A percentile compares a stretch with the other conserved stretches of the same genome.
phyloP scores from a whole-genome alignment of 2,329 filamentous ascomycete genomes.

The Microdochium nivale region DNA sequence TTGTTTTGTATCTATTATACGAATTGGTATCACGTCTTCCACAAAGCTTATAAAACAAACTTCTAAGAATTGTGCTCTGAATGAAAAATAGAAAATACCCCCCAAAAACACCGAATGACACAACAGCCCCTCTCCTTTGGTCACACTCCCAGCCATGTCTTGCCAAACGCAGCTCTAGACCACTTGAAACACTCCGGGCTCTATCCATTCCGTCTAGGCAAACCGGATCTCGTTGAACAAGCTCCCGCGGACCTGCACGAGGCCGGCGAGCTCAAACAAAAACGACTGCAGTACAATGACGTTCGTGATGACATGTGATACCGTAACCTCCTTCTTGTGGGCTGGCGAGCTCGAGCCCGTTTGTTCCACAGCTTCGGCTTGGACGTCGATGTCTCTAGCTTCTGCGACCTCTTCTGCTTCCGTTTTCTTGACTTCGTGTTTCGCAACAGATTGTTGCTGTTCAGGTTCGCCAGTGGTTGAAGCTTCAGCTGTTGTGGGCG shows the following conservation, averaged over 20 bases:
- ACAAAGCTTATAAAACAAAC: no score
- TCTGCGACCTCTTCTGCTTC: slow-evolving; percentile 5
- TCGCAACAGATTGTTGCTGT: slow-evolving; percentile 9
- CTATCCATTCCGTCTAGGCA: slow-evolving; percentile 18
- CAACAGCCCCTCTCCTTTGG: no score
- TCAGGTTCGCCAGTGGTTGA: not conserved
- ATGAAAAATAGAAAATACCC: not conserved
- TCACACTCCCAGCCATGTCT: no score
- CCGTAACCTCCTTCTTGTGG: slow-evolving; percentile 44
- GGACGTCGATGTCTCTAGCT: slow-evolving; percentile 9
- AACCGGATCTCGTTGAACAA: slow-evolving; percentile 71
- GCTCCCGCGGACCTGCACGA: slow-evolving; percentile 66
- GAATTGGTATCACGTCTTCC: no score
- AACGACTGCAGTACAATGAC: slow-evolving; percentile 74
- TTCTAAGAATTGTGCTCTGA: no score
- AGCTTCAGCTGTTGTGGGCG: slow-evolving; percentile 9
- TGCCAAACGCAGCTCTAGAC: no score
- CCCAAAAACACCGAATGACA: no score
- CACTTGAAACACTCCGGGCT: not conserved
- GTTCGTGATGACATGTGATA: slow-evolving; percentile 75
- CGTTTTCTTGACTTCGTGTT: slow-evolving; percentile 14
- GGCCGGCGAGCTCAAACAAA: slow-evolving; percentile 64
- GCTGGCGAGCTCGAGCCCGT: slow-evolving; percentile 7
- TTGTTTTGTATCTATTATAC: no score
- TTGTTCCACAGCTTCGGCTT: slow-evolving; percentile 16